phyloP scores from a whole-genome alignment of 2,329 filamentous ascomycete species.

The Cercospora berteroae region DNA sequence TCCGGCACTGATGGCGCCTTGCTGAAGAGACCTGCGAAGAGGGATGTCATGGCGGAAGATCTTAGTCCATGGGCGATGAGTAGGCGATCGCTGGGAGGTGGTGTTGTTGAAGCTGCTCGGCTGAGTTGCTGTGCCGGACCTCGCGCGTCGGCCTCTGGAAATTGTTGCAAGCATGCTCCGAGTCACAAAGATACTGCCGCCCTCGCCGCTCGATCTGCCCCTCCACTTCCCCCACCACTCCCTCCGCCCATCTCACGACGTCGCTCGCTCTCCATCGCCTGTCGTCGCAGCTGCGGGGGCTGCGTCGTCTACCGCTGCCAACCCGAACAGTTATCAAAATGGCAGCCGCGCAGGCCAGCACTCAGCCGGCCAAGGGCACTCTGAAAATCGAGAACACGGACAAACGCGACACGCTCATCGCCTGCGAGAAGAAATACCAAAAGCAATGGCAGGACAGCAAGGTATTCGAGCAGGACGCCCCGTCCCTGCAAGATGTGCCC shows the following conservation, averaged over 20 bases:
- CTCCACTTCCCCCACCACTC: constrained; percentile 18
- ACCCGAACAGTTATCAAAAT: constrained; percentile 34
- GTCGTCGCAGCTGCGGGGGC: constrained; percentile 35
- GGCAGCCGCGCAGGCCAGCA: constrained; percentile 52
- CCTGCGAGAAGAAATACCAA: constrained; percentile 90
- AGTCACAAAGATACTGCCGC: not conserved
- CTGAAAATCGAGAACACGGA: constrained; percentile 74
- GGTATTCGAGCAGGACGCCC: constrained; percentile 84
- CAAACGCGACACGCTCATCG: constrained; percentile 78
- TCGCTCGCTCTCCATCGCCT: constrained; percentile 25
- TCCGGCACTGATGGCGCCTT: constrained; percentile 24
- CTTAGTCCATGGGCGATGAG: not conserved
- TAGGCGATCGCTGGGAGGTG: not conserved
- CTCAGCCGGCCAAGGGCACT: constrained; percentile 57
- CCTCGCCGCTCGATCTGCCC: not conserved
- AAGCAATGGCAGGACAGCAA: constrained; percentile 72
- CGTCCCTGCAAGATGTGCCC: constrained; percentile 73
- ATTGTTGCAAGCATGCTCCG: not conserved
- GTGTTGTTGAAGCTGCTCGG: not conserved
- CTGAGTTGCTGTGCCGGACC: not conserved
- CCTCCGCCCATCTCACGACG: constrained; percentile 27
- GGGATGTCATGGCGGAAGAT: constrained; percentile 21
- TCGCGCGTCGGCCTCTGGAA: not conserved
- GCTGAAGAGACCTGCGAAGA: constrained; percentile 32
- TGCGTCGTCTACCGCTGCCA: constrained; percentile 29